These are phyloP conservation scores for Penicillium brevicompactum DNA, from an alignment of 2,329 filamentous ascomycete genomes.

Conservation along the genomic window DNA sequence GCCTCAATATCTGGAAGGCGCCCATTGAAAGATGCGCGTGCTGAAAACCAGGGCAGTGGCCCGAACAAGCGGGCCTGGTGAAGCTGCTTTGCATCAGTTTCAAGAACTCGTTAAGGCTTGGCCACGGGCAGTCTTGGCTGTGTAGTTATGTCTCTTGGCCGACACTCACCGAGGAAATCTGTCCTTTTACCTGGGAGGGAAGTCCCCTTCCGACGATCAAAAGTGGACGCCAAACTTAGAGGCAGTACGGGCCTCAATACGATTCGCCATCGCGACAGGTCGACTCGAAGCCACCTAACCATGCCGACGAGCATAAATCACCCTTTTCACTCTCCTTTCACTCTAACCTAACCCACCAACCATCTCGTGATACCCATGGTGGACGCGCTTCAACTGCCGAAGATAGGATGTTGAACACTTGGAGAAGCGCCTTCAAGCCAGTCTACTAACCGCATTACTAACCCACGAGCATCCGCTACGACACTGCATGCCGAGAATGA, in stretches of 20 bases:
- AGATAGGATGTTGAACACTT: slow-evolving; percentile 40
- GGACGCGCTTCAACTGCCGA: slow-evolving; percentile 38
- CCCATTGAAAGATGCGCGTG: slow-evolving; percentile 4
- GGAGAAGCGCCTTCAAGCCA: slow-evolving; percentile 28
- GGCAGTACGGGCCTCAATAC: too few species aligned
- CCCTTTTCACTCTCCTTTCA: too few species aligned
- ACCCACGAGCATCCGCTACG: slow-evolving; percentile 24
- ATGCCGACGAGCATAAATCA: too few species aligned
- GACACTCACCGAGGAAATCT: too few species aligned
- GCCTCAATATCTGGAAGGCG: slow-evolving; percentile 12
- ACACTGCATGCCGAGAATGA: slow-evolving; percentile 21
- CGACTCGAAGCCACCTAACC: too few species aligned
- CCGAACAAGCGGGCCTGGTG: slow-evolving; percentile 1
- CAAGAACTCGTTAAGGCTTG: slow-evolving; percentile 12
- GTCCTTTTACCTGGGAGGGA: too few species aligned
- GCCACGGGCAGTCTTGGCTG: slow-evolving; percentile 12
- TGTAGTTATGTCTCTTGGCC: background rate
- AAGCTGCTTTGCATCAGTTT: slow-evolving; percentile 12
- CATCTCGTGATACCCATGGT: slow-evolving; percentile 17
- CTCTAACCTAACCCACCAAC: slow-evolving; percentile 12
- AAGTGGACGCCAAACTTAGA: too few species aligned
- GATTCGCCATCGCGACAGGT: too few species aligned
- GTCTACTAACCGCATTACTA: slow-evolving; percentile 24
- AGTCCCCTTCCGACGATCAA: too few species aligned
- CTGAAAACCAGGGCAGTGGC: slow-evolving; percentile 14